Evolutionary conservation across 1,284 basidiomycete genomes (phyloP).

Genomic region (Microbotryum lychnidis-dioicae): DNA sequence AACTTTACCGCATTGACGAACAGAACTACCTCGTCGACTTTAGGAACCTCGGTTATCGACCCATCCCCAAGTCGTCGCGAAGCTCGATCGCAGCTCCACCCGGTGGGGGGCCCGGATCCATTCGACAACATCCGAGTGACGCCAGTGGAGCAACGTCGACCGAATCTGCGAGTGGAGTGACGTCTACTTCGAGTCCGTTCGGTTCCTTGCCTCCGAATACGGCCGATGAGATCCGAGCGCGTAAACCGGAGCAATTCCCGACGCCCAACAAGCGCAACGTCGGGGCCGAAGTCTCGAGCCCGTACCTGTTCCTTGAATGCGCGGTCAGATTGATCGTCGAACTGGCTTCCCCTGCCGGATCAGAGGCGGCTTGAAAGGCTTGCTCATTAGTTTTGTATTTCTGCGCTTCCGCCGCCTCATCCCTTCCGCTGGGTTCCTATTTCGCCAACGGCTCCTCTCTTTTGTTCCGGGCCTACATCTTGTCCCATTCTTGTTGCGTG

Average conservation of each 20-base stretch:
- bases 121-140: neutral
- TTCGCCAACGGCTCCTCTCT: neutral
- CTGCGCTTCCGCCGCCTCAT: neutral
- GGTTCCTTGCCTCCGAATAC: constrained; percentile 13
- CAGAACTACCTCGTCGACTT: constrained; percentile 98
- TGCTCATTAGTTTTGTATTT: neutral
- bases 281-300: constrained; percentile 55
- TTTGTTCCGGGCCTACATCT: neutral
- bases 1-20: constrained; percentile 90
- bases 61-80: constrained; percentile 41
- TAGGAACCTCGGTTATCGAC: constrained; percentile 87
- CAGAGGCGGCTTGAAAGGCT: neutral
- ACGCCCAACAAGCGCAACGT: neutral
- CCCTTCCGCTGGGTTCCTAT: too few relatives aligned
- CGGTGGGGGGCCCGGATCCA: neutral
- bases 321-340: constrained; percentile 58
- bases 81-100: constrained; percentile 4
- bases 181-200: neutral
- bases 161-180: neutral
- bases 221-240: constrained; percentile 29
- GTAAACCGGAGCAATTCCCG: constrained; percentile 16
- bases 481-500: too few relatives aligned
- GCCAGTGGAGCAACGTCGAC: neutral
- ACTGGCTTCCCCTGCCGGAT: constrained; percentile 37
- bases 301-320: constrained; percentile 95